Evolutionary conservation across 176 grass and related monocot species (phyloP), one percentile per base, ranked within the genome.

Genomic region (Ananas comosus): DNA sequence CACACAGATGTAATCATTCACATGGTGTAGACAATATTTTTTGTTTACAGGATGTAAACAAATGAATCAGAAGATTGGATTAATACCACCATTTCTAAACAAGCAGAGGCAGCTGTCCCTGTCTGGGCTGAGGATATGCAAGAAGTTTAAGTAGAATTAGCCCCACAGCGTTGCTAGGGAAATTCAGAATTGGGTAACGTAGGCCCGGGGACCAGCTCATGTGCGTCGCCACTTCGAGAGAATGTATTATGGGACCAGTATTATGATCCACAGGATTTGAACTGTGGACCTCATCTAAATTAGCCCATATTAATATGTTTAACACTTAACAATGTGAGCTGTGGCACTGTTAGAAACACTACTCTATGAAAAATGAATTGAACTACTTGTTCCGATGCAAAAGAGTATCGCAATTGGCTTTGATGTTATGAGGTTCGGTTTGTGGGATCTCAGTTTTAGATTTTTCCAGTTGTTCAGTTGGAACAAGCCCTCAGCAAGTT

Each of bases 51-150:
- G 22, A 23, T 1, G 22, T 23, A 23, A 27, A 27, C 25, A 27
- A 27, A 27, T 27, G 25, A 27, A 27, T 27, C 25, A 27, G 25
- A 27, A 27, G 25, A 27, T 27, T 27, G 25, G 25, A 23, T 23
- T 23, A 23, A 0, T 23, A 23, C 22, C 22, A 12, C 67, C 13
- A 58, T 65, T 76, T 28, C 49, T 67, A 51, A 76, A 64, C 64
- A 29, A 74, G 42, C 47, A 23, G 22, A 68, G 47, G 64, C 64
- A 76, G 23, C 27, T 67, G 61, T 27, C n/a, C 49, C 14, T n/a
- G 16, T 16, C 19, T 54, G 59, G 48, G 73, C 54, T 59, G 52
- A 16, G 52, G 13, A 58, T 57, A 57, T 57, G 10, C 53, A 3
- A 33, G 22, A 23, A 23, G 1, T 23, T 23, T 23, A 23, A 23